phyloP scores from a whole-genome alignment of 805 yeast species.

The Candida vartiovaarae region DNA sequence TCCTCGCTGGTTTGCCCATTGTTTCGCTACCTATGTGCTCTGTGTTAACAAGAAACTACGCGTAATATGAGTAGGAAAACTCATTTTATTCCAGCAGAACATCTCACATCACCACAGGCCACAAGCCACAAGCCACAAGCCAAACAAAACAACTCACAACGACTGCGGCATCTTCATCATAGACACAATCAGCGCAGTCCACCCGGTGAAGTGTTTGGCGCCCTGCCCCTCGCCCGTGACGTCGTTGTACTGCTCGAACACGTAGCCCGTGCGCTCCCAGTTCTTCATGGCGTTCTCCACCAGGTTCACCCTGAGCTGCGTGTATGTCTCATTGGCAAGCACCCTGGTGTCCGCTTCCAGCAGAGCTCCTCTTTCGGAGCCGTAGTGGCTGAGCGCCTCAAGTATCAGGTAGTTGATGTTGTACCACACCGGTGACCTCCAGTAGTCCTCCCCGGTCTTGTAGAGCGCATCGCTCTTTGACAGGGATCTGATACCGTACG shows the following conservation, averaged over 20 bases:
- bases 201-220: slow-evolving; percentile 86
- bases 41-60: too few relatives aligned
- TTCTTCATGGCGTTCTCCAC: slow-evolving; percentile 62
- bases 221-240: slow-evolving; percentile 68
- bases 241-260: slow-evolving; percentile 89
- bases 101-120: too few relatives aligned
- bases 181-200: slow-evolving; percentile 79
- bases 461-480: slow-evolving; percentile 60
- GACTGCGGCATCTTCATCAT: slow-evolving; percentile 72
- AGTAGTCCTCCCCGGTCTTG: slow-evolving; percentile 81
- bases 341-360: slow-evolving; percentile 24
- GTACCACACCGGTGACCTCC: slow-evolving; percentile 95
- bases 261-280: slow-evolving; percentile 71
- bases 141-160: background rate
- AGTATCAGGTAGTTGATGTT: slow-evolving; percentile 80
- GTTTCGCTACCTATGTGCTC: too few relatives aligned
- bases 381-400: slow-evolving; percentile 60
- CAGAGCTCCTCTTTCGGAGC: slow-evolving; percentile 15
- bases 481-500: slow-evolving; percentile 74
- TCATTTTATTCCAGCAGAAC: too few relatives aligned
- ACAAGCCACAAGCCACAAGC: too few relatives aligned
- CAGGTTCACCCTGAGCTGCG: slow-evolving; percentile 53
- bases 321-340: slow-evolving; percentile 44
- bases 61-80: too few relatives aligned
- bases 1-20: too few relatives aligned